Evolutionary conservation across 352 stramenopile genomes (phyloP), one percentile per base, ranked within the genome.

Genomic region (Phytophthora ohioensis): DNA sequence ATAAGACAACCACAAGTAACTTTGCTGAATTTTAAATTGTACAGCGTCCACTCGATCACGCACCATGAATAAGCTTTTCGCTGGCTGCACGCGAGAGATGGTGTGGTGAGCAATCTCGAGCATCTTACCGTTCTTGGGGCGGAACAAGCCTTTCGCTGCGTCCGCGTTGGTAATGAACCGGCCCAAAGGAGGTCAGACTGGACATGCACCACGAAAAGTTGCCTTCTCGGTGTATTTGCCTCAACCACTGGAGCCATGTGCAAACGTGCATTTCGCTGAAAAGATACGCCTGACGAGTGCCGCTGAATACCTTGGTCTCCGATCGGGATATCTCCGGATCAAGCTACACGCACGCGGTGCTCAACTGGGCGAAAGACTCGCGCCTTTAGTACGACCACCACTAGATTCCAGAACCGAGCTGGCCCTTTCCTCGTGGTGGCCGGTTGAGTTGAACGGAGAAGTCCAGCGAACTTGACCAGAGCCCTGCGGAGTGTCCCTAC

Each of bases 401-500:
- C 27, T 31, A 30, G 9, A 31, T 61, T 62, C 52, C 58, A 69
- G 60, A 41, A 6, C 32, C 0, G n/a, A n/a, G 41, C 61, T 70
- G 69, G 45, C 54, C 43, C 45, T 68, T 74, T 66, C 53, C 55
- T 58, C 36, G n/a, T 45, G 15, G 65, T 71, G 42, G 51, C 30
- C 51, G 35, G 57, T 39, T 73, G 58, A 76, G 69, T 76, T 73
- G 69, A 76, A 46, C 42, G n/a, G 56, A 78, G 46, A 68, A 78
- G 66, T 78, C 52, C 71, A 71, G 71, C 55, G 15, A 27, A 78
- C 60, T 78, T 78, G 67, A 75, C 45, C 48, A 75, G 39, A 64
- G 39, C 9, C 36, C 38, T 54, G 39, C 45, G 1, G 11, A 53
- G 48, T 57, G 62, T 34, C 68, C 42, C 36, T 71, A 55, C 54